Evolutionary conservation across 441 rosid species (phyloP).

Genomic region (Gossypium gossypioides): DNA sequence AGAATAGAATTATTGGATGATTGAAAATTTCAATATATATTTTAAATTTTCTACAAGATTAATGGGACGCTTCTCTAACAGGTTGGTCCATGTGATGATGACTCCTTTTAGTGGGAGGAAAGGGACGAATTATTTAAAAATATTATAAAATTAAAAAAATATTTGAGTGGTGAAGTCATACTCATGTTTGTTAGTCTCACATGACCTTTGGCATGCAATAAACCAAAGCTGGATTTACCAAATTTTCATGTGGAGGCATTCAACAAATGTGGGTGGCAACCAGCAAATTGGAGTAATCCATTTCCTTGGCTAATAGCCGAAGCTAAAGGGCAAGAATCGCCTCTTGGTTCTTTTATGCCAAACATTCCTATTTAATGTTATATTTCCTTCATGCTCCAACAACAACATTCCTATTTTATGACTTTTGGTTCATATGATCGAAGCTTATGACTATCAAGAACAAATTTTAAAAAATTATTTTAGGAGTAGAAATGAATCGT

Average conservation of each 20-base stretch:
- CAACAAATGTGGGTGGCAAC: neutral
- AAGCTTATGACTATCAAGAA: too few relatives aligned
- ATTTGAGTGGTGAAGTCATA: constrained; percentile 1
- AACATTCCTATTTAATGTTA: neutral
- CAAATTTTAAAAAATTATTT: too few relatives aligned
- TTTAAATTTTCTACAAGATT: neutral
- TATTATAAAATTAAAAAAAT: neutral
- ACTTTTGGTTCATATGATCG: too few relatives aligned
- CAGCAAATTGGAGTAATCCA: neutral
- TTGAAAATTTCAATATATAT: neutral
- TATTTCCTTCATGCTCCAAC: too few relatives aligned
- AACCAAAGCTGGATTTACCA: neutral
- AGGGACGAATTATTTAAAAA: constrained; percentile 6
- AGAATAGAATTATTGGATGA: constrained; percentile 22
- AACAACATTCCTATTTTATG: too few relatives aligned
- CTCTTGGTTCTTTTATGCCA: neutral
- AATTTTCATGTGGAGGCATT: constrained; percentile 1
- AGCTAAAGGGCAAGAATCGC: neutral
- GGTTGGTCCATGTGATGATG: constrained; percentile 34
- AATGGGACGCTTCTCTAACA: constrained; percentile 19
- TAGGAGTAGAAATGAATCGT: too few relatives aligned
- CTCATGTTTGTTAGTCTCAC: constrained; percentile 25
- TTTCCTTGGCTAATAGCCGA: neutral
- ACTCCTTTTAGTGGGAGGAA: constrained; percentile 11
- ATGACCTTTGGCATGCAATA: constrained; percentile 9